Evolutionary conservation across 2,329 filamentous ascomycete species (phyloP), one percentile per base, ranked within the genome.

Genomic region (Fusarium luffae): DNA sequence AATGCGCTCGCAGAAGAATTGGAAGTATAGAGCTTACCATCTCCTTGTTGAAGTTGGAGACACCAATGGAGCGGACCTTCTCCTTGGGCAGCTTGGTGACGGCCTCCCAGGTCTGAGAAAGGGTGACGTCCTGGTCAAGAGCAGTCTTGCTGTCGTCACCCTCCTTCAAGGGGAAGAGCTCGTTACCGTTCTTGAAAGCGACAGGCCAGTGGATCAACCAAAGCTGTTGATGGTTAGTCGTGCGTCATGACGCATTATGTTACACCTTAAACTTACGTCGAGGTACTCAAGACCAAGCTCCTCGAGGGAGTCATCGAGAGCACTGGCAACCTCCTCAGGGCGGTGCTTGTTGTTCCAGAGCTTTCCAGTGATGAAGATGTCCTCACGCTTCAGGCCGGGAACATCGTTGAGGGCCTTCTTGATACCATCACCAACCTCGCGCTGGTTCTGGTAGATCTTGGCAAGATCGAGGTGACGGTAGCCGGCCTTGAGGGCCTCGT

Each of bases 21-120:
- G 23, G 19, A n/a, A 19, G 16, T 23, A 3, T 3, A 21, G 32
- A 19, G 70, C 77, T 37, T 76, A 78, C 79, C 70, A 82, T 79
- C 78, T 86, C 85, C 77, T 91, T 87, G 75, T 84, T 86, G 75
- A 92, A 93, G 85, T 93, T 93, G 79, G 90, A 92, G 69, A 93
- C 89, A 76, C 90, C 90, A 72, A 92, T 88, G 80, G 90, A 88
- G 77, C 85, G 85, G 69, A 86, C 87, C 78, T 91, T 91, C 70
- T 81, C 83, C 71, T 84, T 87, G 64, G 86, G 85, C 18, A 90
- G 85, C 79, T 87, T 81, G 65, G 86, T 86, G 76, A 89, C 75
- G 55, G 82, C 82, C 76, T 81, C 81, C 83, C 83, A 85, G 30
- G 83, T 85, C 63, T 83, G 78, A 10, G 76, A 70, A 44, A 84